Conservation (phyloP, 1,284 basidiomycete genomes). For the Malassezia globosa region DNA sequence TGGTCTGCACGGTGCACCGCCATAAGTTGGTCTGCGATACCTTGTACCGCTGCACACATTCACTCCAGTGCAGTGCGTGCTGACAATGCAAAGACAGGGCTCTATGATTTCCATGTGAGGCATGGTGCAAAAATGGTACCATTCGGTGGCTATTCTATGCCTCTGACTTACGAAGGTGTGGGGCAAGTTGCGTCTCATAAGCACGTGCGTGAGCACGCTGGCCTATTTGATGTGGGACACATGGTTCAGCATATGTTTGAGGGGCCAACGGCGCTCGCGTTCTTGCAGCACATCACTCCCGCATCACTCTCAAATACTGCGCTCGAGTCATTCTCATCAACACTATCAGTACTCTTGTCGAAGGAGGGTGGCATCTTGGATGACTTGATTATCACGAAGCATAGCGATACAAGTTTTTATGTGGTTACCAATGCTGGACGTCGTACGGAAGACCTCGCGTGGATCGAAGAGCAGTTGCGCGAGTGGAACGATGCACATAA, state of each 20-base stretch:
- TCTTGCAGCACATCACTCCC: conserved; percentile 65
- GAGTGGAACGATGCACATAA: conserved; percentile 24
- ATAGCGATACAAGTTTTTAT: conserved; percentile 58
- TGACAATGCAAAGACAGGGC: conserved; percentile 53
- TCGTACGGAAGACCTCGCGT: conserved; percentile 65
- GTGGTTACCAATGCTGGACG: conserved; percentile 93
- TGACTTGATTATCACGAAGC: conserved; percentile 56
- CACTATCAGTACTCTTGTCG: conserved; percentile 73
- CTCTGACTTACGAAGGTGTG: conserved; percentile 64
- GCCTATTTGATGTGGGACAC: conserved; percentile 94
- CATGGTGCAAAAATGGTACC: conserved; percentile 89
- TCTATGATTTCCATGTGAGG: conserved; percentile 80
- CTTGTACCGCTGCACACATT: background rate
- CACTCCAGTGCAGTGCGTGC: background rate
- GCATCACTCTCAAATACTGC: conserved; percentile 55
- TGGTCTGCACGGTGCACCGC: too few species aligned
- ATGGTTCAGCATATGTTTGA: conserved; percentile 58
- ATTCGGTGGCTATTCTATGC: conserved; percentile 93
- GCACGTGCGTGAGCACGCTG: conserved; percentile 70
- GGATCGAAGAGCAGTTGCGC: conserved; percentile 60
- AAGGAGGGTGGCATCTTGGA: conserved; percentile 86
- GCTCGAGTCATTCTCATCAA: conserved; percentile 62
- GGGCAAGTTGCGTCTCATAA: conserved; percentile 68
- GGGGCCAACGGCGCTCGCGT: conserved; percentile 51
- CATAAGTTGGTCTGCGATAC: too few species aligned